Evolutionary conservation across 805 yeast genomes (phyloP), one percentile per base, ranked within the genome.

Genomic region (Ogataea pignaliae): DNA sequence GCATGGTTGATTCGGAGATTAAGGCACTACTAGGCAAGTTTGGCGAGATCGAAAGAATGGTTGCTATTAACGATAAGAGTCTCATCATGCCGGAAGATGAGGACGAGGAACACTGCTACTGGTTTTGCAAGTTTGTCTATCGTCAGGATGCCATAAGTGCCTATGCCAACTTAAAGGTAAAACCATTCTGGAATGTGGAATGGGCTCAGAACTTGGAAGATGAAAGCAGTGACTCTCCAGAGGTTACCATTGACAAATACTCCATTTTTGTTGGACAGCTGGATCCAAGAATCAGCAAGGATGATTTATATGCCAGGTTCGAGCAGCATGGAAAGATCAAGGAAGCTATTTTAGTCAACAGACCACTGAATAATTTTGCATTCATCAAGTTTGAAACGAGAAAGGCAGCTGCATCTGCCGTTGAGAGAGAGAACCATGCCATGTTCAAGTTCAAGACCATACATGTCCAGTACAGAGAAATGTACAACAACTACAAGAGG

Each of bases 131-230:
- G 57, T 88, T 81, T 66, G 85, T 81, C 2, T 87, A 76, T 60
- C 76, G 96, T 37, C 95, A 86, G 60, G 96, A 88, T 62, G 96
- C 96, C 11, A 85, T 87, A 37, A 74, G 85, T 56, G 95, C 95
- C 0, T 88, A 78, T 68, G 89, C 93, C 3, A 76, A 74, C 53
- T 68, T 84, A 48, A 75, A 83, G 51, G 71, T 74, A 12, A 75
- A 74, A 37, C 65, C 71, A 8, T 63, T 66, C n/a, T 79, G 80
- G 74, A 66, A 66, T 36, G 85, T 83, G 36, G 88, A 85, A 55
- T 88, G 96, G 96, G 88, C 93, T 0, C 90, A 87, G 64, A 88
- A 88, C 57, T 72, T 88, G 37, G 89, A 81, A 39, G 76, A 73
- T 31, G 65, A 61, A 32, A 59, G 57, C 21, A 56, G 52, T n/a